These are phyloP conservation scores for Mortierella hygrophila DNA, from an alignment of 192 early-diverging fungal species.

Conservation along the genomic window DNA sequence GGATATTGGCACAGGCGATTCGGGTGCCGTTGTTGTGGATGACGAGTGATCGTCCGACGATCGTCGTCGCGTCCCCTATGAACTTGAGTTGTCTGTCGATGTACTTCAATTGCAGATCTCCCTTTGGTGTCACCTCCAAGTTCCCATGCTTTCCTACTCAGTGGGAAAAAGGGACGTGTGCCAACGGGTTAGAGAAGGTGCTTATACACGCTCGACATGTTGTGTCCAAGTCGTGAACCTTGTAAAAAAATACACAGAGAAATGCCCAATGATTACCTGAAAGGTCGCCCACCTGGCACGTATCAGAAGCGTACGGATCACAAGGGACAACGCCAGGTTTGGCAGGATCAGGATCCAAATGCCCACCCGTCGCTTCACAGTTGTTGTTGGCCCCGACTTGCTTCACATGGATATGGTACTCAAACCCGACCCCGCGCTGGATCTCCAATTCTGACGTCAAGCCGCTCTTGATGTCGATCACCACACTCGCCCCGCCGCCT, in stretches of 20 bases:
- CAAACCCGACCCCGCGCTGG: slow-evolving; percentile 8
- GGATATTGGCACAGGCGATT: slow-evolving; percentile 35
- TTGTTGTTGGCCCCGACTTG: slow-evolving; percentile 35
- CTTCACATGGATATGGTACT: slow-evolving; percentile 44
- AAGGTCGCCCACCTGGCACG: slow-evolving; percentile 42
- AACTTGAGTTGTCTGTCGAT: slow-evolving; percentile 16
- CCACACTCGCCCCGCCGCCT: slow-evolving; percentile 7
- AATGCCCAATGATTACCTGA: slow-evolving; percentile 15
- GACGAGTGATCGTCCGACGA: slow-evolving; percentile 35
- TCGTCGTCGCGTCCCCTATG: slow-evolving; percentile 9
- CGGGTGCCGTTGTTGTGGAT: slow-evolving; percentile 46
- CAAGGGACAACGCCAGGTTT: slow-evolving; percentile 26
- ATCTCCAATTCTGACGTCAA: not conserved
- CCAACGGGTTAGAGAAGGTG: too few relatives aligned
- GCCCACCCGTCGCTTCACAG: slow-evolving; percentile 38
- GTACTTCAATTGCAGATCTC: not conserved
- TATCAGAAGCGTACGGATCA: slow-evolving; percentile 8
- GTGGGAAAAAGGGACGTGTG: too few relatives aligned
- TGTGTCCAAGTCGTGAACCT: not conserved
- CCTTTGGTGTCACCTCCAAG: slow-evolving; percentile 17
- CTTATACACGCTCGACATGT: not conserved
- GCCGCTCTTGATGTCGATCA: slow-evolving; percentile 3
- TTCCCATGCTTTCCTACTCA: slow-evolving; percentile 34
- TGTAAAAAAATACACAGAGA: not conserved
- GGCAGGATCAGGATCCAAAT: slow-evolving; percentile 19